A percentile compares a stretch with the other conserved stretches of the same genome.
Conservation (phyloP, 768 basidiomycete species). For the Russula vinacea region DNA sequence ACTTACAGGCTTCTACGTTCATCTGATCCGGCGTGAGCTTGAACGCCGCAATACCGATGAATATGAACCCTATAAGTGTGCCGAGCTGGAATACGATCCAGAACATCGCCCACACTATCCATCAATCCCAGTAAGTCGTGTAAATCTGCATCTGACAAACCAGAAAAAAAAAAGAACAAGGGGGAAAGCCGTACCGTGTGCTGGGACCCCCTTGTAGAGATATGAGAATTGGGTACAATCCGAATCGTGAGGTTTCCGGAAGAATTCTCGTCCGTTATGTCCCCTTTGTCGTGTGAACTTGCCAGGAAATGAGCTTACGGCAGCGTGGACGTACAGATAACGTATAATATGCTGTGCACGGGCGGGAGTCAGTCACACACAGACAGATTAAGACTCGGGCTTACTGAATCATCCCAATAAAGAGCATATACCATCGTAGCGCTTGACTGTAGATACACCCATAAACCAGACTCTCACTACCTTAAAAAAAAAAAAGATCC, state of each 20-base stretch:
- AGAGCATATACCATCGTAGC: slow-evolving; percentile 79
- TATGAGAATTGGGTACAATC: slow-evolving; percentile 87
- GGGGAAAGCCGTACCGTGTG: slow-evolving; percentile 61
- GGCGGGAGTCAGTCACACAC: slow-evolving; percentile 20
- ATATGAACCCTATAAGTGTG: slow-evolving; percentile 70
- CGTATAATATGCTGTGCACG: slow-evolving; percentile 68
- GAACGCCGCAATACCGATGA: slow-evolving; percentile 81
- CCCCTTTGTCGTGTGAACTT: slow-evolving; percentile 52
- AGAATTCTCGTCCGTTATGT: slow-evolving; percentile 93
- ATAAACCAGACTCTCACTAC: slow-evolving; percentile 13
- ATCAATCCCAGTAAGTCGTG: background rate
- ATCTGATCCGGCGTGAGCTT: slow-evolving; percentile 58
- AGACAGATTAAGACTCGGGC: slow-evolving; percentile 24
- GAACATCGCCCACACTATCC: slow-evolving; percentile 74
- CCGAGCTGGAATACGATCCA: slow-evolving; percentile 82
- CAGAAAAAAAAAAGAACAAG: background rate
- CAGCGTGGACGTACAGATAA: slow-evolving; percentile 60
- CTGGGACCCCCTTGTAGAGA: slow-evolving; percentile 63
- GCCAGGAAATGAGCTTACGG: background rate
- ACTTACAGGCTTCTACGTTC: slow-evolving; percentile 69
- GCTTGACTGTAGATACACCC: slow-evolving; percentile 51
- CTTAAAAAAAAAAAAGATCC: slow-evolving; percentile 12
- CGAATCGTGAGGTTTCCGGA: slow-evolving; percentile 90
- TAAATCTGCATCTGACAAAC: background rate
- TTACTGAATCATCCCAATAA: slow-evolving; percentile 83